Evolutionary conservation across 108 stramenopile species (phyloP), one percentile per base, ranked within the genome.

Genomic region (Fragilaria radians): DNA sequence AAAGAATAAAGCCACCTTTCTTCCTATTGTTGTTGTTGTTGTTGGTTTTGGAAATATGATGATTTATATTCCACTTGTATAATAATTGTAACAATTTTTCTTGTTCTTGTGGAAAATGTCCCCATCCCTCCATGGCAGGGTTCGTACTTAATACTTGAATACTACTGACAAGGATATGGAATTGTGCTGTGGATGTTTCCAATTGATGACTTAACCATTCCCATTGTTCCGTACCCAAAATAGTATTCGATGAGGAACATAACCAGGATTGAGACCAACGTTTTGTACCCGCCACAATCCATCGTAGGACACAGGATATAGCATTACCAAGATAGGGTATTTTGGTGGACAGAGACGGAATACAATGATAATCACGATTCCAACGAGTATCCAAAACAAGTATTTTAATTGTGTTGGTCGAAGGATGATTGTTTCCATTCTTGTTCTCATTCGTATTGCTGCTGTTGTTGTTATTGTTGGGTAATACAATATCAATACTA

Each of bases 191-290:
- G 22, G 61, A 45, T 29, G 63, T 80, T 63, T 54, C 50, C 46
- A 82, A 62, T 53, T 87, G 62, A 7, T 66, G 25, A 49, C 70
- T 80, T 23, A 95, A 59, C 95, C 95, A 95, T 5, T 48, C 30
- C 90, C 90, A 96, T 68, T 96, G 95, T 17, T 77, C 82, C 27
- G 77, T 63, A 48, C 89, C 92, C 52, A 96, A 66, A 17, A 96
- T 32, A 18, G 76, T 61, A 29, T 46, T 45, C 4, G 34, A 3
- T 1, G 31, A 4, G 19, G 25, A 27, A 42, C 7, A 24, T 67
- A 48, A 30, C 30, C 59, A 11, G 7, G 36, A 42, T 14, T 7
- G 14, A 7, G 36, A 11, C n/a, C 30, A 5, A 55, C 54, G 5
- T 9, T 4, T 7, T 5, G 28, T 55, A 7, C 87, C 83, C 32